Evolutionary conservation across 352 stramenopile genomes (phyloP), one percentile per base, ranked within the genome.

Genomic region (Globisporangium takayamanum): DNA sequence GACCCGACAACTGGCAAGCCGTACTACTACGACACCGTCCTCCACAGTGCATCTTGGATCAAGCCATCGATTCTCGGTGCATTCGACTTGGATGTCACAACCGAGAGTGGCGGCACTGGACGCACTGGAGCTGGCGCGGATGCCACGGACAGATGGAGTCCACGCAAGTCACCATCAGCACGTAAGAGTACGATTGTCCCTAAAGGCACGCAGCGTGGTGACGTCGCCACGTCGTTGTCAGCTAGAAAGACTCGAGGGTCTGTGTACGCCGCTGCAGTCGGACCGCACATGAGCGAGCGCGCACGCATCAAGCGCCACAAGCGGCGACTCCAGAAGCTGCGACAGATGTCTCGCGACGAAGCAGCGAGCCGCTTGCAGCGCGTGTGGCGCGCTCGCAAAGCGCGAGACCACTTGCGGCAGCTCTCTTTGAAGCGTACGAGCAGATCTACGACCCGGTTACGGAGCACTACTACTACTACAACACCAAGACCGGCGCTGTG

Each of bases 391-490:
- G 63, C 62, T 1, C 69, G 50, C 18, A 58, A 69, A 1, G 81
- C 78, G 0, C 77, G 74, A 5, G 52, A 62, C 2, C 60, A 85
- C 44, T 56, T 89, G 10, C 67, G 64, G 1, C 39, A 60, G 39
- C 56, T 80, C 39, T 89, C 16, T 62, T 77, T 14, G 73, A 77
- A 20, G 72, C 72, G 8, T 90, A 89, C 59, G 83, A 91, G 68
- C 84, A 87, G 53, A 80, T 92, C 28, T 91, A 73, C 33, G 84
- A 93, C 54, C 74, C 78, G 2, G 60, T 62, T 6, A 86, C 74
- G 12, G 62, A 77, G 5, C 68, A 85, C 48, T 89, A 66, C 47
- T 93, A 90, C 64, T 93, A 89, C 67, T 82, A 88, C 70, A 93
- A 93, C 73, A 77, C 64, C 36, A 80, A 77, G 30, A 93, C 76